A percentile compares a stretch with the other conserved stretches of the same genome.
These are phyloP conservation scores for Hypoxylon perforatum DNA, from an alignment of 495 filamentous ascomycete genomes.

Conservation along the genomic window DNA sequence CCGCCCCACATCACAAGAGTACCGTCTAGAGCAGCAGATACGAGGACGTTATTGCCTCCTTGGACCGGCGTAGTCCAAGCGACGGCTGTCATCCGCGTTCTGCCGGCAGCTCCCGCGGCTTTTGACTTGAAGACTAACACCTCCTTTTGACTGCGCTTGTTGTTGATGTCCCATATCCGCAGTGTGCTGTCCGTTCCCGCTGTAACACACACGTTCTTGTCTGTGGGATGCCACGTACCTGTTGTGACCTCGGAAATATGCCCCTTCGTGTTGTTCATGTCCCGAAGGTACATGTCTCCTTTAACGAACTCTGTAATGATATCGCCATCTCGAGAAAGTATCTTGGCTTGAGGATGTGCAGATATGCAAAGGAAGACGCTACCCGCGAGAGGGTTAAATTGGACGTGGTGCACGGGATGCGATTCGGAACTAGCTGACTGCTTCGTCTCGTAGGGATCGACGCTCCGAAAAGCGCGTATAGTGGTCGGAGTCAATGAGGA, in stretches of 20 bases:
- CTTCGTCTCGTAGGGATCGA: conserved; percentile 86
- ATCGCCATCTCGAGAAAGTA: conserved; percentile 89
- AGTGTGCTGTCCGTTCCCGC: conserved; percentile 93
- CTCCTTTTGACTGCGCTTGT: conserved; percentile 85
- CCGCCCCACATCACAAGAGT: conserved; percentile 92
- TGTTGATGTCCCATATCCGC: conserved; percentile 95
- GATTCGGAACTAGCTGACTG: conserved; percentile 78
- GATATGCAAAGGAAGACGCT: conserved; percentile 86
- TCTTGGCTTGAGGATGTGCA: conserved; percentile 87
- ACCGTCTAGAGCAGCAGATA: conserved; percentile 89
- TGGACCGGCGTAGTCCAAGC: conserved; percentile 84
- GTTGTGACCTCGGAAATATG: conserved; percentile 90
- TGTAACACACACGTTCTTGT: conserved; percentile 84
- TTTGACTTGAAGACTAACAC: conserved; percentile 95
- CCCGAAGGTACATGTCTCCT: conserved; percentile 97
- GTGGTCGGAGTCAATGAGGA: conserved; percentile 95
- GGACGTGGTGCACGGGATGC: conserved; percentile 84
- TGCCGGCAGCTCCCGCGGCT: conserved; percentile 83
- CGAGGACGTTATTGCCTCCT: conserved; percentile 81
- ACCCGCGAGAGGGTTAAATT: conserved; percentile 86
- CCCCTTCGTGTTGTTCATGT: conserved; percentile 96
- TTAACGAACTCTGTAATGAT: conserved; percentile 87
- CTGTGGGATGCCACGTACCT: conserved; percentile 87
- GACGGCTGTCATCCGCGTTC: conserved; percentile 92
- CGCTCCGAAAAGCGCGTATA: conserved; percentile 87